These are phyloP conservation scores for Neofusicoccum ribis DNA, from an alignment of 2,329 filamentous ascomycete genomes.

Conservation along the genomic window DNA sequence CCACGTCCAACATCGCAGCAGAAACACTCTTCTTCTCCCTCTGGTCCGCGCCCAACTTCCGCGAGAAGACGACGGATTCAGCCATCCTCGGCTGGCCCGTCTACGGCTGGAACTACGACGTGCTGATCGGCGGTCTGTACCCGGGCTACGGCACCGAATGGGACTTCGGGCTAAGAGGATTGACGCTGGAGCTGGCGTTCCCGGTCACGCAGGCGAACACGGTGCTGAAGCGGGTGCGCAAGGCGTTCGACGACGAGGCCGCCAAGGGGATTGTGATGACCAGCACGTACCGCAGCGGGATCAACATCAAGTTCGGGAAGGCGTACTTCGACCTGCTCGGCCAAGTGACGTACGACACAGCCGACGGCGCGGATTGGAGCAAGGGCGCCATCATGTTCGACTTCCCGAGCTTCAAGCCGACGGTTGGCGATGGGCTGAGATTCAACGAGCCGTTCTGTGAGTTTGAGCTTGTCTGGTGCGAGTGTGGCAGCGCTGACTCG, in stretches of 20 bases:
- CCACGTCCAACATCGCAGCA: slow-evolving; percentile 51
- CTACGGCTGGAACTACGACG: slow-evolving; percentile 57
- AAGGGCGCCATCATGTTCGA: slow-evolving; percentile 57
- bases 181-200: slow-evolving; percentile 55
- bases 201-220: slow-evolving; percentile 52
- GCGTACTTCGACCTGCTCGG: slow-evolving; percentile 52
- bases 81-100: slow-evolving; percentile 51
- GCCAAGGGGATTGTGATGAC: slow-evolving; percentile 50
- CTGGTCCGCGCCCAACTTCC: slow-evolving; percentile 56
- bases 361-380: slow-evolving; percentile 51
- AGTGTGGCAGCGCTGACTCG: background rate
- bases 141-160: slow-evolving; percentile 32
- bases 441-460: slow-evolving; percentile 55
- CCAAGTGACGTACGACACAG: slow-evolving; percentile 51
- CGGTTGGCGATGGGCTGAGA: slow-evolving; percentile 47
- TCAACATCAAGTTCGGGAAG: slow-evolving; percentile 56
- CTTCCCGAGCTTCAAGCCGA: slow-evolving; percentile 52
- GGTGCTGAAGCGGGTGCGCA: slow-evolving; percentile 51
- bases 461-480: background rate
- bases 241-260: slow-evolving; percentile 51
- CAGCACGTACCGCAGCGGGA: slow-evolving; percentile 53
- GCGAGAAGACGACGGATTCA: slow-evolving; percentile 50
- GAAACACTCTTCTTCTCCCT: slow-evolving; percentile 53
- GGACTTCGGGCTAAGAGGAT: slow-evolving; percentile 24
- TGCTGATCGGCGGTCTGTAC: slow-evolving; percentile 55